A percentile compares a stretch with the other conserved stretches of the same genome.
Evolutionary conservation across 164 flowering plant species (phyloP).

Genomic region (Stephania japonica): DNA sequence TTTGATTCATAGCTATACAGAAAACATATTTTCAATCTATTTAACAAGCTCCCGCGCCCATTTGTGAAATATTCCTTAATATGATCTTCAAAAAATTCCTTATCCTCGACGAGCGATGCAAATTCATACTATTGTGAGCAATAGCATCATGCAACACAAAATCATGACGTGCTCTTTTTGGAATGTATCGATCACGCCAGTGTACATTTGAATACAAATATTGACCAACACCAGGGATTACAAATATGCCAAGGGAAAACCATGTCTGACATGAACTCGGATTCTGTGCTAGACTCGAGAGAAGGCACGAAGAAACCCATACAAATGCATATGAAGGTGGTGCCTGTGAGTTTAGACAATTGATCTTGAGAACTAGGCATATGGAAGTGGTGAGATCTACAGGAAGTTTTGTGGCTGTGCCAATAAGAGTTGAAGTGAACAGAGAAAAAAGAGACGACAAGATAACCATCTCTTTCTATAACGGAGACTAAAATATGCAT

Average conservation of each 20-base stretch:
- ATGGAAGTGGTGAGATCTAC: conserved; percentile 10
- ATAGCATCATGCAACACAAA: conserved; percentile 8
- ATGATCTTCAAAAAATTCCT: no score
- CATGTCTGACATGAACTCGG: conserved; percentile 7
- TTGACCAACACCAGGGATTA: conserved; percentile 2
- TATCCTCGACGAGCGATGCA: not conserved
- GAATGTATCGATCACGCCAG: conserved; percentile 2
- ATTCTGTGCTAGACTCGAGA: not conserved
- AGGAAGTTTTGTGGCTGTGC: not conserved
- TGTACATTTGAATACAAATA: not conserved
- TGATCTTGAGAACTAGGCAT: conserved; percentile 12
- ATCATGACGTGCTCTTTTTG: not conserved
- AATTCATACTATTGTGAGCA: not conserved
- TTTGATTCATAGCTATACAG: no score
- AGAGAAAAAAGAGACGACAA: conserved; percentile 6
- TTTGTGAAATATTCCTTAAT: no score
- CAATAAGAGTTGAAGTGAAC: conserved; percentile 1
- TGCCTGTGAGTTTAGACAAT: conserved; percentile 11
- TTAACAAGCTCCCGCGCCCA: no score
- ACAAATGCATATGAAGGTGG: conserved; percentile 2
- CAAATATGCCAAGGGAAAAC: not conserved
- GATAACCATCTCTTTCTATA: conserved; percentile 6
- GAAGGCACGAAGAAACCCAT: conserved; percentile 11
- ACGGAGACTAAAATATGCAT: not conserved
- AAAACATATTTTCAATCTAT: no score